Conservation (phyloP, 2,329 filamentous ascomycete species). For the Daldinia sp. region DNA sequence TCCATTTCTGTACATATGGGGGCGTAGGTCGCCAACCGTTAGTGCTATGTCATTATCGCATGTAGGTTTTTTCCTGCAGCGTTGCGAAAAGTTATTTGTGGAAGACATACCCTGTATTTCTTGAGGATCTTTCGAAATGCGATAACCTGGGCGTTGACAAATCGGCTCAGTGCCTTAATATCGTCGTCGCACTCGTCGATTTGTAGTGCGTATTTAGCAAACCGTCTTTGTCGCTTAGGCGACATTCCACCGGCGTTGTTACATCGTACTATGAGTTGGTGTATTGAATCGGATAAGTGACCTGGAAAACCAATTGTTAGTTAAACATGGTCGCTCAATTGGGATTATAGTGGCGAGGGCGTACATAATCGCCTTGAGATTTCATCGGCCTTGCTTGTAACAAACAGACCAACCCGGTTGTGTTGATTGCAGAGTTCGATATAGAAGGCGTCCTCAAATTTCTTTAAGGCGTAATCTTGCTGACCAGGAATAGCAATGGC, state of each 20-base stretch:
- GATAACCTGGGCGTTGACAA: conserved; percentile 77
- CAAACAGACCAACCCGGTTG: conserved; percentile 81
- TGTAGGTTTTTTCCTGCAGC: conserved; percentile 26
- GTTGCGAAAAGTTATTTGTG: conserved; percentile 16
- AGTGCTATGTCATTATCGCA: conserved; percentile 14
- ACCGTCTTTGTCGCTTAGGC: conserved; percentile 63
- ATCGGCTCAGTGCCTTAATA: conserved; percentile 76
- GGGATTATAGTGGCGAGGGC: conserved; percentile 46
- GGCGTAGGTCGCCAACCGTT: conserved; percentile 14
- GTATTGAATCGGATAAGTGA: conserved; percentile 62
- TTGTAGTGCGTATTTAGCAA: conserved; percentile 66
- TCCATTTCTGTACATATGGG: conserved; percentile 75
- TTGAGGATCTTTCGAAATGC: conserved; percentile 87
- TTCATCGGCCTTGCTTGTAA: conserved; percentile 83
- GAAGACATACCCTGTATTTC: conserved; percentile 76
- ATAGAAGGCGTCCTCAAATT: conserved; percentile 80
- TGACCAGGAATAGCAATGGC: conserved; percentile 81
- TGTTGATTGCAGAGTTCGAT: conserved; percentile 79
- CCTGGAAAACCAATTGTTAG: conserved; percentile 54
- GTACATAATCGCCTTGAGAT: conserved; percentile 76
- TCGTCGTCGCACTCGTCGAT: conserved; percentile 75
- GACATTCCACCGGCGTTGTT: conserved; percentile 54
- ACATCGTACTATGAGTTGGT: conserved; percentile 61
- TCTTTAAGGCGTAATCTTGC: conserved; percentile 66
- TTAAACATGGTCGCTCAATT: conserved; percentile 14